Evolutionary conservation across 1,139 yeast species (phyloP), one percentile per base, ranked within the genome.

Genomic region (Kurtzmaniella natalensis): DNA sequence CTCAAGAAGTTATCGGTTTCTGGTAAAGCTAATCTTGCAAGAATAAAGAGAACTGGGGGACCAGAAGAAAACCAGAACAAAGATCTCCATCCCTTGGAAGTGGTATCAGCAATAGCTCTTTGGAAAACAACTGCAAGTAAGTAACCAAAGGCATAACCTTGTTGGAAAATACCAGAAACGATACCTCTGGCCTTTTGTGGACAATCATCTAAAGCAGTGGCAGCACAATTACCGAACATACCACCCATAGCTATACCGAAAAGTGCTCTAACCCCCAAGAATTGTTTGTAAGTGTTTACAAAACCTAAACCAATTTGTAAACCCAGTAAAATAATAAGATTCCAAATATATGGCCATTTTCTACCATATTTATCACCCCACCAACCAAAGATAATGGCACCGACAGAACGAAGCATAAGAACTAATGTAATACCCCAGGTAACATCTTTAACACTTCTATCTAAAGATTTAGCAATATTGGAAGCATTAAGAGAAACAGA

Each of bases 201-300:
- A 32, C 64, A 56, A 43, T 61, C 70, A 35, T 63, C 64, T 34
- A 64, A 50, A 10, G 70, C 62, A 27, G 56, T 57, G n/a, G 67
- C 64, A 15, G 65, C 57, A 33, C 64, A 55, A 33, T 59, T 57
- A 32, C 70, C 70, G 40, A 50, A 66, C 7, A 65, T 44, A 31
- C 70, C 70, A 25, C 72, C 72, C 72, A 66, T 66, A 25, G 63
- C 64, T 39, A 64, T 48, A 18, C 72, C 72, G 41, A 66, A 66
- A 18, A 64, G 38, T 2, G 72, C 67, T 37, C 72, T 48, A 2
- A 64, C 61, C 4, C 56, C 72, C 40, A 66, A 55, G 36, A 66
- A 66, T 44, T 62, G 67, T 26, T 45, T 27, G 38, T 52, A 64
- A 10, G 69, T 65, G 27, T 53, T 40, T 18, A 65, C 64, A 42